phyloP scores from a whole-genome alignment of 2,329 filamentous ascomycete genomes.

The Aspergillus uvarum region DNA sequence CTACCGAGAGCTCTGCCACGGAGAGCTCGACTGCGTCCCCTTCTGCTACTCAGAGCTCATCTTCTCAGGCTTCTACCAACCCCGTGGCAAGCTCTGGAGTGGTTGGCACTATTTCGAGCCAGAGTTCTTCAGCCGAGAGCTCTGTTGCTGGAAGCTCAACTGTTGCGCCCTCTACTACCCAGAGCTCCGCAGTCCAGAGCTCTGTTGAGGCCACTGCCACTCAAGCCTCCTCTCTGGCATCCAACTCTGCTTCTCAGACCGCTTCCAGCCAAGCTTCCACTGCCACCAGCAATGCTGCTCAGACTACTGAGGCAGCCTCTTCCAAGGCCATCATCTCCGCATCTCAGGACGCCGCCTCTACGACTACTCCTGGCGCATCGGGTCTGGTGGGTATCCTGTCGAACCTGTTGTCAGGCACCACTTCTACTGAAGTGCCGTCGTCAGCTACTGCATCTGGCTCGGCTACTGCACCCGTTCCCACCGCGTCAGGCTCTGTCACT shows the following conservation, averaged over 20 bases:
- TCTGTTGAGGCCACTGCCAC: not conserved
- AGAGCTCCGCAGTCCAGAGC: not conserved
- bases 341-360: not conserved
- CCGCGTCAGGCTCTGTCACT: not conserved
- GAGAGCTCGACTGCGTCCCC: not conserved
- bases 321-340: not conserved
- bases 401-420: not conserved
- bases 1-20: not conserved
- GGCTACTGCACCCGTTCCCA: not conserved
- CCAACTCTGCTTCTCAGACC: not conserved
- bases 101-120: not conserved
- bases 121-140: not conserved
- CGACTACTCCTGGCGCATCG: slow-evolving; percentile 4
- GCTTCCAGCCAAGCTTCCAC: not conserved
- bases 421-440: not conserved
- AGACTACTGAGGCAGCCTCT: slow-evolving; percentile 1
- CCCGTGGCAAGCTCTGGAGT: not conserved
- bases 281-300: not conserved
- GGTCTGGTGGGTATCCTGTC: not conserved
- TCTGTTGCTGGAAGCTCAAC: not conserved
- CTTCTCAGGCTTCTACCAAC: not conserved
- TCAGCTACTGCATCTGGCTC: not conserved
- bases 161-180: not conserved
- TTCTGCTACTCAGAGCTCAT: not conserved
- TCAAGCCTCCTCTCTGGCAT: not conserved